A percentile compares a stretch with the other conserved stretches of the same genome.
Evolutionary conservation across 2,329 filamentous ascomycete genomes (phyloP).

Genomic region (Aspergillus tanneri): DNA sequence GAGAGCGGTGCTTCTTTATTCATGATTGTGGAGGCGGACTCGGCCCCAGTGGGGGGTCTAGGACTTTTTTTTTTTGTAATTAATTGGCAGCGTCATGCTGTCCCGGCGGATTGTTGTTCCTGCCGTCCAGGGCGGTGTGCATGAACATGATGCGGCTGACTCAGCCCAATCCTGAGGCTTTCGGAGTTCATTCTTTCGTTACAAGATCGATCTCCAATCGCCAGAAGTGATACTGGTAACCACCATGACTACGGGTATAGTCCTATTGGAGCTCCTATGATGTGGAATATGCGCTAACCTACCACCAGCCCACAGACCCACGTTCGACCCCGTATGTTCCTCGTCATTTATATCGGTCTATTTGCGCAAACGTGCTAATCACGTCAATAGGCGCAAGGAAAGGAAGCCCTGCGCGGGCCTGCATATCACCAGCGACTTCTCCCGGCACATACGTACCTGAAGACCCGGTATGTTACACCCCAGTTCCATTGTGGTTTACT

Average conservation of each 20-base stretch:
- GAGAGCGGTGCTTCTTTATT: conserved; percentile 90
- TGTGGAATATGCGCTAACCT: conserved; percentile 20
- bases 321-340: conserved; percentile 80
- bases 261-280: background rate
- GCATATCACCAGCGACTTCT: conserved; percentile 96
- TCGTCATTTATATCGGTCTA: background rate
- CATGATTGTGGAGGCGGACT: conserved; percentile 56
- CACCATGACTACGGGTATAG: conserved; percentile 46
- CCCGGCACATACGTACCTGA: conserved; percentile 89
- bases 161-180: conserved; percentile 17
- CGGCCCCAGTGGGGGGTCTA: conserved; percentile 24
- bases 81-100: conserved; percentile 23
- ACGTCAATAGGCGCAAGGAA: conserved; percentile 70
- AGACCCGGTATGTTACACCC: conserved; percentile 63
- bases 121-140: conserved; percentile 13
- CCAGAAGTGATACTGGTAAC: conserved; percentile 1
- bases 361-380: conserved; percentile 20
- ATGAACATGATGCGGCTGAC: background rate
- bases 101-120: conserved; percentile 13
- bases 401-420: conserved; percentile 88
- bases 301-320: conserved; percentile 72
- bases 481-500: background rate
- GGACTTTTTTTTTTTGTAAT: conserved; percentile 12
- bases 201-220: conserved; percentile 2
- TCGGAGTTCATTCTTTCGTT: conserved; percentile 4